A percentile compares a stretch with the other conserved stretches of the same genome.
Conservation (phyloP, 179 eudicot species). For the Silene coronaria region DNA sequence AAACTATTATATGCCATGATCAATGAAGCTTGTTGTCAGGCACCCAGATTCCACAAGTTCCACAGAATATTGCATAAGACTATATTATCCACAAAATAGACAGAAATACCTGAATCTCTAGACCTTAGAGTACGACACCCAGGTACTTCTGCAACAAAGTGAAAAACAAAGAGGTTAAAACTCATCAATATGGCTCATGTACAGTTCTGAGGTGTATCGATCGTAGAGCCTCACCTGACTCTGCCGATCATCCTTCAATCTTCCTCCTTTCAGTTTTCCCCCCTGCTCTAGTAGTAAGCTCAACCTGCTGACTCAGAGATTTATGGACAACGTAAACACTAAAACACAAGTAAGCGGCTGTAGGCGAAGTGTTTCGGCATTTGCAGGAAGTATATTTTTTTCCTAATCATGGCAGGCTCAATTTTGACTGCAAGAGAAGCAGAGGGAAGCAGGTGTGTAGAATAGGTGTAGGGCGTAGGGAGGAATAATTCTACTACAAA, state of each 20-base stretch:
- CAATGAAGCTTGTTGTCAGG: neutral
- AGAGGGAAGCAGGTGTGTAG: neutral
- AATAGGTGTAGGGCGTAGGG: neutral
- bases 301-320: slow-evolving; percentile 1
- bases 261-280: neutral
- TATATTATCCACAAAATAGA: neutral
- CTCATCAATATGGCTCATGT: neutral
- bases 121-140: slow-evolving; percentile 4
- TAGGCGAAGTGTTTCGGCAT: neutral
- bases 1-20: neutral
- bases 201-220: neutral
- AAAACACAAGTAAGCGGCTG: neutral
- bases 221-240: slow-evolving; percentile 10
- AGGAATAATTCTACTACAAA: neutral
- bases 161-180: neutral
- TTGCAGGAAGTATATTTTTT: neutral
- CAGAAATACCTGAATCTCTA: slow-evolving; percentile 9
- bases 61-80: neutral
- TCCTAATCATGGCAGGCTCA: neutral
- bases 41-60: slow-evolving; percentile 6
- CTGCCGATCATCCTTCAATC: neutral
- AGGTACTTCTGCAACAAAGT: slow-evolving; percentile 7
- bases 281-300: slow-evolving; percentile 2
- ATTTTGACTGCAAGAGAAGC: neutral
- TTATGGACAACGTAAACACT: neutral